Evolutionary conservation across 345 rosid genomes (phyloP).

Genomic region (Murraya koenigii): DNA sequence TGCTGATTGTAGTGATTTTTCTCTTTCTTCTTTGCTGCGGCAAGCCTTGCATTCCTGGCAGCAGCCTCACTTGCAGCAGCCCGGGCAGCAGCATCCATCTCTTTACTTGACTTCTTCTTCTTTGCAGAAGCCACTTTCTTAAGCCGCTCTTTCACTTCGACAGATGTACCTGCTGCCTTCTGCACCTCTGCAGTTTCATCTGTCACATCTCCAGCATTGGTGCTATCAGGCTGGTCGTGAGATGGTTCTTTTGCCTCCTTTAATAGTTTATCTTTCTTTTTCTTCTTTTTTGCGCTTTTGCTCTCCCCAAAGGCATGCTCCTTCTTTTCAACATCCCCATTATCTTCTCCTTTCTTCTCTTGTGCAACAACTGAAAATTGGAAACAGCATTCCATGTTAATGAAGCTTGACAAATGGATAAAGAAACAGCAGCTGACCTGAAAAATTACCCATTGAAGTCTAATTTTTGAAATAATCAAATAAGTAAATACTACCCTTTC

Average conservation of each 20-base stretch:
- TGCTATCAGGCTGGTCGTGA: slow-evolving; percentile 32
- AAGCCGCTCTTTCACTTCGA: slow-evolving; percentile 62
- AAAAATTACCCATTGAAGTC: background rate
- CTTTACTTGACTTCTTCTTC: slow-evolving; percentile 82
- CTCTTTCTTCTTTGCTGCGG: slow-evolving; percentile 88
- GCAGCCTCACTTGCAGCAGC: slow-evolving; percentile 80
- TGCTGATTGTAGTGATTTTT: slow-evolving; percentile 83
- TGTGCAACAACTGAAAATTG: slow-evolving; percentile 24
- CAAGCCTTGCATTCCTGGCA: slow-evolving; percentile 65
- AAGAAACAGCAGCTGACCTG: background rate
- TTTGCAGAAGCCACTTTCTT: slow-evolving; percentile 55
- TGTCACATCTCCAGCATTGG: slow-evolving; percentile 24
- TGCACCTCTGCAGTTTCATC: slow-evolving; percentile 33
- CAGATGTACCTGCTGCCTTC: slow-evolving; percentile 41
- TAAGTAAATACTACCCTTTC: background rate
- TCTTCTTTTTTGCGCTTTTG: slow-evolving; percentile 72
- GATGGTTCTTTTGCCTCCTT: slow-evolving; percentile 60
- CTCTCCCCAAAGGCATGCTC: slow-evolving; percentile 54
- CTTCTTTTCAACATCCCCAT: slow-evolving; percentile 53
- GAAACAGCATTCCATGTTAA: background rate
- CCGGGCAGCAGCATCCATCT: slow-evolving; percentile 67
- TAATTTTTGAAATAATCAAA: background rate
- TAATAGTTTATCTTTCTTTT: slow-evolving; percentile 56
- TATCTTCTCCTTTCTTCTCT: slow-evolving; percentile 35
- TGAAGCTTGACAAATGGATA: background rate